Evolutionary conservation across 345 rosid genomes (phyloP), one percentile per base, ranked within the genome.

Genomic region (Linum usitatissimum): DNA sequence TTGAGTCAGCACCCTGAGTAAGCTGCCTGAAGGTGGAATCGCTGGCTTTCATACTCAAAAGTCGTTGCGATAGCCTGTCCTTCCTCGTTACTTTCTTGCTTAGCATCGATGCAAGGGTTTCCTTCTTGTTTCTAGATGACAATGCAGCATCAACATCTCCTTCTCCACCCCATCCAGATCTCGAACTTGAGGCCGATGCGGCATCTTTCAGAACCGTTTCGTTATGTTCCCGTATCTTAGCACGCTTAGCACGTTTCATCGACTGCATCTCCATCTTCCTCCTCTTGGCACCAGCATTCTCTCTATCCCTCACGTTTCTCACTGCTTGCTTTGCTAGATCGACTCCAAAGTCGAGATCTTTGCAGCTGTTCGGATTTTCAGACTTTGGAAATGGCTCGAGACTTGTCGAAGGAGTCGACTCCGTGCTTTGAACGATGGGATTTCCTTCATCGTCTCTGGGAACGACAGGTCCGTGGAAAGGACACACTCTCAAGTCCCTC

Each of bases 391-490:
- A 34, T 34, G 38, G 38, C 4, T 34, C 38, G 38, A 34, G 38
- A 34, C 38, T 23, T 23, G 28, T 23, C 28, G 28, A 23, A 23
- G 28, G 28, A 23, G 28, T 6, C 48, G 7, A 40, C 48, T 40
- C 5, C 48, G 74, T 42, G 59, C 28, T 68, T 66, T 74, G 74
- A 69, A 56, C 28, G 71, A 79, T 69, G 17, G 84, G 80, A 61
- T 76, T 81, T 69, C 90, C 93, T 66, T 70, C 73, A 31, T 77
- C 81, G 63, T 86, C 94, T 55, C 91, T 88, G 38, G 87, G 82
- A 59, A 90, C 64, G 66, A 84, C 78, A 75, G 84, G 80, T 60
- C 93, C 97, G 63, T 87, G 97, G 77, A 87, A 92, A 18, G 95
- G 98, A 66, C 96, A 89, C 39, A 78, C 76, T 77, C 73, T 79